Evolutionary conservation across 2,329 filamentous ascomycete species (phyloP), one percentile per base, ranked within the genome.

Genomic region (Magnaporthales sp.): DNA sequence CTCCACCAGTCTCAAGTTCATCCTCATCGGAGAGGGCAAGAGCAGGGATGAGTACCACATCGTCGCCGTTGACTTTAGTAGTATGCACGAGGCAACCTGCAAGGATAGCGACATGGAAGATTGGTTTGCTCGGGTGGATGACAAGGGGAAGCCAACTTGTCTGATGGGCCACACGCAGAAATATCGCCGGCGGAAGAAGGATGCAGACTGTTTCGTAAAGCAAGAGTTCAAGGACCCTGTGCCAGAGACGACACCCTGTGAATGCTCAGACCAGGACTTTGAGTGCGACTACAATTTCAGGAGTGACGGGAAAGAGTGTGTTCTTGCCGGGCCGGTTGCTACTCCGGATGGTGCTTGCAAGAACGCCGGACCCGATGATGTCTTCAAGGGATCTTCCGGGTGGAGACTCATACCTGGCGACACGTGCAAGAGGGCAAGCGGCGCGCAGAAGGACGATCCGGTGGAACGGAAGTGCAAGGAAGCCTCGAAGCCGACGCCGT

Each of bases 251-350:
- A 86, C 92, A 72, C 78, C 87, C 62, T 99, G 95, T 80, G 87
- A 91, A 56, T 99, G 95, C 77, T 88, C 89, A 0, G 86, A 90
- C 67, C 81, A 83, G 38, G 96, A 99, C 76, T 99, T 96, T 75
- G 95, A 99, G 78, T 99, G 95, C 76, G 94, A 98, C 75, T 97
- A 91, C 82, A 96, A 96, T 76, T 98, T 97, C 68, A 86, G 86
- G 71, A 82, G 83, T 67, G 87, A 94, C 69, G 83, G 85, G 65
- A 86, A 85, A 64, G 83, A 89, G 69, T 98, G 95, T 75, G 81
- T 87, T 27, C 83, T 85, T 8, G 85, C 83, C 29, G 88, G 86
- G 0, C 80, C 85, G 3, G 76, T 96, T 60, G 75, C 81, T 2
- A 80, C 87, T 1, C 93, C 93, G 0, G 84, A 91, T 62, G 91